Evolutionary conservation across 2,329 filamentous ascomycete genomes (phyloP).

Genomic region (Hypocreales sp.): DNA sequence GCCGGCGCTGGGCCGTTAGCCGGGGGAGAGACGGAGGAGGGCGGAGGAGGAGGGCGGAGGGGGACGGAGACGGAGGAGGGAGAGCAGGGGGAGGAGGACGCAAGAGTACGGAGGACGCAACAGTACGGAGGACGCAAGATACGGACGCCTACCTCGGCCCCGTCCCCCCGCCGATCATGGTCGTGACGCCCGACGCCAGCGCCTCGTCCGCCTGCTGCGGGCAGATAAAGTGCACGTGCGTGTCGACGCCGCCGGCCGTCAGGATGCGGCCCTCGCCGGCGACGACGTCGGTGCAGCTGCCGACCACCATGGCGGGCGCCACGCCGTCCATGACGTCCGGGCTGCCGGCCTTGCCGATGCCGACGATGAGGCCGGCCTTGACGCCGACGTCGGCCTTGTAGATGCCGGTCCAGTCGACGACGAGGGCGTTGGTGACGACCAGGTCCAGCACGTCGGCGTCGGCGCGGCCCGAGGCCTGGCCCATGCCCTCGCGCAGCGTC

Average conservation of each 20-base stretch:
- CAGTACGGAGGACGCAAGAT: no score
- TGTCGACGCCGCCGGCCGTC: conserved; percentile 79
- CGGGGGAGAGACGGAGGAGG: neutral
- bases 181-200: conserved; percentile 74
- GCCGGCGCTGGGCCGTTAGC: conserved; percentile 53
- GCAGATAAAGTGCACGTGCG: conserved; percentile 89
- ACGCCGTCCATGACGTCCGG: conserved; percentile 95
- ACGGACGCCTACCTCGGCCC: conserved; percentile 70
- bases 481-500: conserved; percentile 89
- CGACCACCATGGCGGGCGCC: conserved; percentile 61
- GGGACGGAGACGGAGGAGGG: neutral
- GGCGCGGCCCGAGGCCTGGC: conserved; percentile 64
- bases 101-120: no score
- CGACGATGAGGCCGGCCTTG: conserved; percentile 72
- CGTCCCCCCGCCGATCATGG: conserved; percentile 79
- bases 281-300: conserved; percentile 81
- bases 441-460: conserved; percentile 65
- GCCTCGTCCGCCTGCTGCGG: conserved; percentile 81
- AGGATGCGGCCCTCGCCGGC: conserved; percentile 83
- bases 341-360: conserved; percentile 88
- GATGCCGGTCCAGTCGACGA: conserved; percentile 84
- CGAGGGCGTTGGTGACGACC: conserved; percentile 76
- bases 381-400: conserved; percentile 95
- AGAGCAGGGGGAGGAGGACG: no score
- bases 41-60: neutral